Base-by-base conservation (phyloP, 2,329 filamentous ascomycete genomes). In the Botrytis byssoidea region DNA sequence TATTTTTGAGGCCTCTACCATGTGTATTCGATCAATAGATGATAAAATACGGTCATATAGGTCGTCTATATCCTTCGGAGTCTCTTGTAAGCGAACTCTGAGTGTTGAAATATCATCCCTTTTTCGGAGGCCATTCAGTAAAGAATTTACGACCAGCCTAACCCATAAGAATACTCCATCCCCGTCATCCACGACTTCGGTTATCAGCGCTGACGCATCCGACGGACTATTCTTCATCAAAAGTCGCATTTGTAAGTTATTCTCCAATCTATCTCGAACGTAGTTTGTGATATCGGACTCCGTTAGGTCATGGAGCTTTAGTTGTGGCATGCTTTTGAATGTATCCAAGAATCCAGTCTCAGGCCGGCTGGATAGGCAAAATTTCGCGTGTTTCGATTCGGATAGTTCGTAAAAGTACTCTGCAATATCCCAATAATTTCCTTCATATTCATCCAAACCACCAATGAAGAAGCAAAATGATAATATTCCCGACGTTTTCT, bases 391-490 rank as follows among this genome's bases (percentile, higher is more conserved):
- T 1, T 40, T n/a, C 22, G 35, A 61, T 1, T 61, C 12, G 0
- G 10, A 61, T 22, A 61, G 5, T 7, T 40, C 35, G 35, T 3
- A 4, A 40, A 61, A 61, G 10, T n/a, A 61, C 22, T 40, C 59
- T 40, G 35, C 32, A 9, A 61, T 37, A 0, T 37, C 59, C 59
- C 59, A 61, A 14, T 40, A 40, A 25, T 61, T 22, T 10, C 59
- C 59, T 40, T 61, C 37, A 35, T 66, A 72, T 44, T 72, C 70
- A 37, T 72, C 46, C 25, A 66, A 9, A 29, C 60, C 60, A 32
- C 66, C 70, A 25, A 72, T 66, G 22, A 72, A 72, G 16, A 72
- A 64, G 16, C 60, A 72, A 44, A 72, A 35, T 40, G n/a, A 51
- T 3, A 72, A 7, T 18, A 18, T n/a, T 6, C n/a, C 37, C 9